These are phyloP conservation scores for Thraustochytrium sp. DNA, from an alignment of 352 stramenopile species.

Conservation along the genomic window DNA sequence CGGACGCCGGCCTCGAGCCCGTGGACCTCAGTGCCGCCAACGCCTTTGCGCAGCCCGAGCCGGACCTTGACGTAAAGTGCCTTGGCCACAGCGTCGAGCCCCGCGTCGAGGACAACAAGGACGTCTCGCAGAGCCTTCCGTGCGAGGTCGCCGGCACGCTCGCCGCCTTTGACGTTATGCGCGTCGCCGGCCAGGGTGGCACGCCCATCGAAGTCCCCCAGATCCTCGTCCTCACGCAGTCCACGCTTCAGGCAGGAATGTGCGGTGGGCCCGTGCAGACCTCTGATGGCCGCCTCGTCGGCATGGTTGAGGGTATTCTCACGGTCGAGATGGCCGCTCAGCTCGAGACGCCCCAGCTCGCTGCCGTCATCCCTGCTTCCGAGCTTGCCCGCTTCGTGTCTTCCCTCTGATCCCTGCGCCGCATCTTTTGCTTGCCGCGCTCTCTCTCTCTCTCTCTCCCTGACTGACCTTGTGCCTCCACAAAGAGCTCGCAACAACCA, in stretches of 20 bases:
- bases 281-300: not conserved
- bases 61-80: not conserved
- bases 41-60: not conserved
- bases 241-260: not conserved
- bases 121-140: not conserved
- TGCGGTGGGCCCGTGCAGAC: not conserved
- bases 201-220: not conserved
- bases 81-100: not conserved
- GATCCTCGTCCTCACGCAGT: not conserved
- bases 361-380: not conserved
- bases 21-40: not conserved
- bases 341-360: not conserved
- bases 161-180: not conserved
- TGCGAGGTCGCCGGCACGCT: not conserved
- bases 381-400: not conserved
- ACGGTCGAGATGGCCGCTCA: not conserved
- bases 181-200: not conserved
- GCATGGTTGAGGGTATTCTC: not conserved
- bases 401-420: no score
- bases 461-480: no score
- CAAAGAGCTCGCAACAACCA: no score
- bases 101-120: not conserved
- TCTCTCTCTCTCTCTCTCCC: no score
- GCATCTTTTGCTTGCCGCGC: no score
- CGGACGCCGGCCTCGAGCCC: not conserved